Evolutionary conservation across 73 alveolate genomes (phyloP).

Genomic region (Diophrys sp.): DNA sequence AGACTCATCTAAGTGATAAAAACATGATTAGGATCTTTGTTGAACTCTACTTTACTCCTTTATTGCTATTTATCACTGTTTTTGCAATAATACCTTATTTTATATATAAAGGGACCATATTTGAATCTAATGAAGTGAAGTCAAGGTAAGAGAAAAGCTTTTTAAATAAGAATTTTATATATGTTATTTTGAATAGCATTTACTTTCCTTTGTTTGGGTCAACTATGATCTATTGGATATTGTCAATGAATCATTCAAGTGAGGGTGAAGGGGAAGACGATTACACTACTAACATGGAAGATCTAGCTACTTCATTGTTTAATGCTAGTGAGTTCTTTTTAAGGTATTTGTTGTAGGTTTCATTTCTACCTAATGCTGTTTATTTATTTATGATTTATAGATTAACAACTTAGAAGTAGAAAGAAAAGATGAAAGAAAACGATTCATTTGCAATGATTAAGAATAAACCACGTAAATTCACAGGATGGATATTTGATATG

Average conservation of each 20-base stretch:
- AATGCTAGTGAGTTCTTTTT: neutral
- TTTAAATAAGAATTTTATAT: neutral
- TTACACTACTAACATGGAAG: neutral
- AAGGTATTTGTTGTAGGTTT: neutral
- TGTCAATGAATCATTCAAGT: neutral
- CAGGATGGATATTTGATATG: neutral
- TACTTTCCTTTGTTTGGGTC: constrained; percentile 8
- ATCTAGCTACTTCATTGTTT: neutral
- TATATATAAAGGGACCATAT: neutral
- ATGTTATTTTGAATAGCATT: neutral
- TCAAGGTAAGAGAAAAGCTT: neutral
- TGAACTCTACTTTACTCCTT: constrained; percentile 6
- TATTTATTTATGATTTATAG: neutral
- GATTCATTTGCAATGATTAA: too few relatives aligned
- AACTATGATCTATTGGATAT: neutral
- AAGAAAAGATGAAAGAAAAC: neutral
- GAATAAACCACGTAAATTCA: neutral
- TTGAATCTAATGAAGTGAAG: neutral
- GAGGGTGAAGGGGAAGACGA: neutral
- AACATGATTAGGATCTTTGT: neutral
- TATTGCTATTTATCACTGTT: neutral
- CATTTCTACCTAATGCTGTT: neutral
- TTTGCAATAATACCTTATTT: neutral
- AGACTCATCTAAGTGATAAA: neutral
- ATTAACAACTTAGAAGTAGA: too few relatives aligned